Evolutionary conservation across 495 filamentous ascomycete genomes (phyloP).

Genomic region (Neurospora sp.): DNA sequence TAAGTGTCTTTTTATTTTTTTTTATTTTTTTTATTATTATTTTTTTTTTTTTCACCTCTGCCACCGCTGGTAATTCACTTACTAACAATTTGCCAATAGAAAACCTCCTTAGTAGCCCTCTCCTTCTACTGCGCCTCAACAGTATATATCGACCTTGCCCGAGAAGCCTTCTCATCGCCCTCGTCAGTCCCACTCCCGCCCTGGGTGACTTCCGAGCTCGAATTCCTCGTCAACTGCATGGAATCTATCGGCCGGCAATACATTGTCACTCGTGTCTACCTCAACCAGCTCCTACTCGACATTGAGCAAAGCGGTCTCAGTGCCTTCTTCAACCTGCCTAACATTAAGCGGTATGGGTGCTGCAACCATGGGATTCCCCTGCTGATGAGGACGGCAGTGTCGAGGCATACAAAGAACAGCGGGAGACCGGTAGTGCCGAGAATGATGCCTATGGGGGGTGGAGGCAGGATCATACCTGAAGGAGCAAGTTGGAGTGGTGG

Average conservation of each 20-base stretch:
- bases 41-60: background rate
- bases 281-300: conserved; percentile 31
- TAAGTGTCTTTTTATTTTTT: conserved; percentile 3
- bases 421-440: background rate
- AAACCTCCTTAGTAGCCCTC: conserved; percentile 27
- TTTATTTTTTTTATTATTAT: too few relatives aligned
- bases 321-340: background rate
- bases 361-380: conserved; percentile 28
- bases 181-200: conserved; percentile 15
- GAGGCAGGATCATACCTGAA: background rate
- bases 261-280: conserved; percentile 27
- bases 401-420: conserved; percentile 13
- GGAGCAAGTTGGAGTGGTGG: background rate
- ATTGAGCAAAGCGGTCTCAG: conserved; percentile 27
- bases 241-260: conserved; percentile 24
- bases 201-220: conserved; percentile 18
- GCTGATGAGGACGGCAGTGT: conserved; percentile 23
- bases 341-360: background rate
- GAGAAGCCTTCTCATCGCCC: conserved; percentile 22
- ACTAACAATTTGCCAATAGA: conserved; percentile 11
- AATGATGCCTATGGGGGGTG: background rate
- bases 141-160: conserved; percentile 27
- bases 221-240: conserved; percentile 32
- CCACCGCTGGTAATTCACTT: background rate
- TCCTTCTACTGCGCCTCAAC: conserved; percentile 34